Conservation (phyloP, 2,329 filamentous ascomycete species). For the Cercospora canescens region DNA sequence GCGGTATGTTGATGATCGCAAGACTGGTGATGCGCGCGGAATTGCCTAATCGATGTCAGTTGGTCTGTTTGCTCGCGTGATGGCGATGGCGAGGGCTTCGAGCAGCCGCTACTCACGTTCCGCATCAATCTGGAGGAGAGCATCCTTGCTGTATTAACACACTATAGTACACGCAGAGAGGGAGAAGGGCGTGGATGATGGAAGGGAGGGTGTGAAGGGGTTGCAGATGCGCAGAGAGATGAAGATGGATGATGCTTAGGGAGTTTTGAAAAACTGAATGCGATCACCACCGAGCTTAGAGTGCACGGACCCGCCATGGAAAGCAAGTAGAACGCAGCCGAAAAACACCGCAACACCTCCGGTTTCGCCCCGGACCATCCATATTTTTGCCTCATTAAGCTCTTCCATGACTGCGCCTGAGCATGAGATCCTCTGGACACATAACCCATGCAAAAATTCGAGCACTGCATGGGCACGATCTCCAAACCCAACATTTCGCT, state of each 20-base stretch:
- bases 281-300: constrained; percentile 6
- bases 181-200: constrained; percentile 10
- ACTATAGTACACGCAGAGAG: constrained; percentile 25
- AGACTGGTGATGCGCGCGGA: constrained; percentile 37
- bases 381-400: neutral
- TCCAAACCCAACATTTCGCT: too few species aligned
- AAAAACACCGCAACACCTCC: constrained; percentile 1
- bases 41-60: constrained; percentile 32
- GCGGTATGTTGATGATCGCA: constrained; percentile 49
- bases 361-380: neutral
- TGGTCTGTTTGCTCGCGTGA: constrained; percentile 30
- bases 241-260: constrained; percentile 3
- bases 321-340: neutral
- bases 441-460: too few species aligned
- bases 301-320: neutral
- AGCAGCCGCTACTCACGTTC: constrained; percentile 32
- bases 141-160: constrained; percentile 32
- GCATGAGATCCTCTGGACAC: neutral
- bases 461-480: too few species aligned
- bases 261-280: neutral
- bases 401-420: neutral
- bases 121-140: constrained; percentile 38
- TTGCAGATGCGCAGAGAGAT: constrained; percentile 8
- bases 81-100: constrained; percentile 16
- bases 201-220: constrained; percentile 6